Conservation (phyloP, 2,329 filamentous ascomycete species). For the Endocalyx cinctus region DNA sequence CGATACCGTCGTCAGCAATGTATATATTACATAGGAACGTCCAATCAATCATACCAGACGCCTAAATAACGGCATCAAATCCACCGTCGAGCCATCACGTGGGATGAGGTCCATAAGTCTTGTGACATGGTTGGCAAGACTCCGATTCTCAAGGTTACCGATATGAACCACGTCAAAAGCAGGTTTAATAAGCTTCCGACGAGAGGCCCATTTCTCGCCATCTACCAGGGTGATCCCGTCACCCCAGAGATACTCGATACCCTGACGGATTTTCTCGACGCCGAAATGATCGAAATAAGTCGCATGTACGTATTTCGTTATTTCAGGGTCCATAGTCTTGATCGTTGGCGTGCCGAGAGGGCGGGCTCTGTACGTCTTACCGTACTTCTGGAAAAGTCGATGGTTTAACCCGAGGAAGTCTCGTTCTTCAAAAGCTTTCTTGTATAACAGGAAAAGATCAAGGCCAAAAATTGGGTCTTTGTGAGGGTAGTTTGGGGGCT, state of each 20-base stretch:
- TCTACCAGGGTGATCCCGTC: conserved; percentile 9
- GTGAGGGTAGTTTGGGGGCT: conserved; percentile 14
- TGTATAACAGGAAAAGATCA: conserved; percentile 14
- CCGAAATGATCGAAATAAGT: conserved; percentile 10
- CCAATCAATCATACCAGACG: conserved; percentile 7
- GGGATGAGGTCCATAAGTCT: conserved; percentile 8
- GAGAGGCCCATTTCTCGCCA: conserved; percentile 7
- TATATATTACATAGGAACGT: too few relatives aligned
- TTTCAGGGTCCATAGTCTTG: conserved; percentile 11
- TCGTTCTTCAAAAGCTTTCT: conserved; percentile 10
- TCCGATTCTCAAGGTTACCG: conserved; percentile 6
- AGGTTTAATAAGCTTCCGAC: conserved; percentile 8
- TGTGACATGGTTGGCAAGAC: conserved; percentile 6
- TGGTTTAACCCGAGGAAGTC: conserved; percentile 10
- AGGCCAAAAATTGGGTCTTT: conserved; percentile 16
- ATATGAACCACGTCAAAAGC: conserved; percentile 6
- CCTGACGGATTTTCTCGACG: conserved; percentile 9
- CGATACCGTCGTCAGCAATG: neutral
- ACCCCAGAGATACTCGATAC: conserved; percentile 8
- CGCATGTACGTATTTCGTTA: conserved; percentile 10
- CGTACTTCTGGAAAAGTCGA: conserved; percentile 8
- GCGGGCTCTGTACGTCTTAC: conserved; percentile 4
- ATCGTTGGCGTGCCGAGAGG: conserved; percentile 5
- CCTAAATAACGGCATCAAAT: conserved; percentile 7
- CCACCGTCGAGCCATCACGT: conserved; percentile 5